Base-by-base conservation (phyloP, 75 land plant genomes). In the Cupressus sempervirens region DNA sequence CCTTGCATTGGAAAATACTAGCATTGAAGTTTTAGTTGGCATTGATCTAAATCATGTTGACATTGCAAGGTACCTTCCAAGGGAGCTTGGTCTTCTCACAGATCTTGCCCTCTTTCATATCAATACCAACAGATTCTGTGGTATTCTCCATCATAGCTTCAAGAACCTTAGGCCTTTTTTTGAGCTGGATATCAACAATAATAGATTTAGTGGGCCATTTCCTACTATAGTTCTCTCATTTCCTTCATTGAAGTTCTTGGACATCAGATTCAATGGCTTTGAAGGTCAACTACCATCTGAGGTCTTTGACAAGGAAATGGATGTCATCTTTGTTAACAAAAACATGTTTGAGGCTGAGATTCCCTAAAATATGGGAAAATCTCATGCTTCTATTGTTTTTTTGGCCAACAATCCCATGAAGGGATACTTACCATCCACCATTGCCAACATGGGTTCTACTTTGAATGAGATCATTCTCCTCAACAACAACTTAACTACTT, bases 161-260 rank as follows among this genome's bases (percentile, higher is more conserved):
- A 53, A 56, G 65, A 70, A 80, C 30, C 82, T 92, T 45, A 38
- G 35, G 46, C 73, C 77, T 30, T 89, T 92, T 14, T 89, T 85
- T 85, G 93, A 92, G 91, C 89, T 92, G 32, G 93, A 92, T 84
- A 54, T 95, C 87, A 91, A 92, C 85, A 95, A 95, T 90, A 95
- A 95, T 89, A 87, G 90, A 73, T 89, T 95, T 72, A 88, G 74
- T 50, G 97, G 97, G 14, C 48, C 67, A 20, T 95, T 95, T 73
- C 97, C 97, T 0, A 29, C 26, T 4, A 94, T 88, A 45, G 87
- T 91, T 7, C 88, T 95, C 52, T 76, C 86, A 0, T 67, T 95
- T 18, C 93, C 93, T 3, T 34, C 84, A 29, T 88, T 92, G 75
- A 86, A 62, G 14, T 92, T 82, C 85, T 80, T 92, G 62, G 93